Evolutionary conservation across 805 yeast species (phyloP), one percentile per base, ranked within the genome.

Genomic region (Candida sphagnicola): DNA sequence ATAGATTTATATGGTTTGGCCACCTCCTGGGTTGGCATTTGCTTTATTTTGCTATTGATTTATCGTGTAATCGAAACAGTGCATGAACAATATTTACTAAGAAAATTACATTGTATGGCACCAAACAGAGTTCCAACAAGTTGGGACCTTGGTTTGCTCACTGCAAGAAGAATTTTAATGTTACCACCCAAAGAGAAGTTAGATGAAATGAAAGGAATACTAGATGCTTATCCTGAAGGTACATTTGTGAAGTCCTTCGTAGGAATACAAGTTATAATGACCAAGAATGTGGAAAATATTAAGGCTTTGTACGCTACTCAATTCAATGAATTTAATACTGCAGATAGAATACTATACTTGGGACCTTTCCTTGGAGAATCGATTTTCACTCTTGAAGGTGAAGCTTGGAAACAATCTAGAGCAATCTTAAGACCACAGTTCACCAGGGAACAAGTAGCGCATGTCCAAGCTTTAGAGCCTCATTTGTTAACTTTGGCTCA

Each of bases 341-440:
- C 68, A 12, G 38, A 51, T 1, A 57, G 69, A 45, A 64, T 58
- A 43, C 48, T 51, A 3, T 60, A 53, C 35, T 59, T 62, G 43
- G 41, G 47, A 18, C 65, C 65, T 18, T 47, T 62, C 3, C 50
- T 64, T 28, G 71, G 69, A 4, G 65, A 62, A 39, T 68, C 69
- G 3, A 58, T 65, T 18, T 65, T 65, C 46, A 62, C 70, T 13
- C 51, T 63, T 23, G 70, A 63, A 41, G 60, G 61, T 17, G 51
- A 45, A 16, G 67, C 68, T n/a, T 64, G 70, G 71, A 64, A 64
- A 43, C 59, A 62, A 31, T 54, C 62, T 18, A 47, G 71, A 37
- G 57, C 65, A 6, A 49, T 65, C 50, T 55, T 65, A 39, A 52
- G 70, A 41, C 71, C 71, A 4, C 65, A 61, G 37, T 65, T 64